These are phyloP conservation scores for Boletus eberwhitei DNA, from an alignment of 768 basidiomycete genomes.

Conservation along the genomic window DNA sequence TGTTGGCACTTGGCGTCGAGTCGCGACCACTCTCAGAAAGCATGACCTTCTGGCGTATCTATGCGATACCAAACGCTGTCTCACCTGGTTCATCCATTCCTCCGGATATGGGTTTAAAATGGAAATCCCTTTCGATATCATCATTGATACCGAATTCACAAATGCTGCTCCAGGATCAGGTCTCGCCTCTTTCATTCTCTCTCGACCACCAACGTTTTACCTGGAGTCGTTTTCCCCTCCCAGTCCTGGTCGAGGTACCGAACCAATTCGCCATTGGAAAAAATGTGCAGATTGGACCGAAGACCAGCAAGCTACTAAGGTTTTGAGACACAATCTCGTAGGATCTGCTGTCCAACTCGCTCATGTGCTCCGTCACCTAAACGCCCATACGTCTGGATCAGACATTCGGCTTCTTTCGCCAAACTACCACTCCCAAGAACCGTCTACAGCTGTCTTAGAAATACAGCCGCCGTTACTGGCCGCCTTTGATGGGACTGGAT, in stretches of 20 bases:
- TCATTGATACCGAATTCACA: conserved; percentile 55
- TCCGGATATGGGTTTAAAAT: conserved; percentile 78
- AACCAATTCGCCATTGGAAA: conserved; percentile 50
- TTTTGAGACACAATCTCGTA: conserved; percentile 61
- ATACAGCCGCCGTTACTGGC: conserved; percentile 40
- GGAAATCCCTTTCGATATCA: conserved; percentile 69
- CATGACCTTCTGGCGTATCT: conserved; percentile 76
- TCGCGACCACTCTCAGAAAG: conserved; percentile 50
- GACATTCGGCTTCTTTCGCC: conserved; percentile 39
- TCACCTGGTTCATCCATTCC: conserved; percentile 79
- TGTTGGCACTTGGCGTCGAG: conserved; percentile 77
- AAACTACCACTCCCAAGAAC: conserved; percentile 31
- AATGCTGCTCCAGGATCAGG: conserved; percentile 53
- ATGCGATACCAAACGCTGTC: conserved; percentile 59
- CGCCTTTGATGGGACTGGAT: conserved; percentile 26
- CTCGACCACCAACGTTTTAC: conserved; percentile 67
- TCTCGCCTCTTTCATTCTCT: conserved; percentile 60
- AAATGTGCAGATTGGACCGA: conserved; percentile 76
- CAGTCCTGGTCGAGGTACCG: conserved; percentile 26
- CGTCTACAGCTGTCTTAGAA: conserved; percentile 34
- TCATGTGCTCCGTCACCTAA: conserved; percentile 51
- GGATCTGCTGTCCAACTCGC: conserved; percentile 61
- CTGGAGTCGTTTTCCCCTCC: conserved; percentile 45
- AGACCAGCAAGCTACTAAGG: conserved; percentile 59
- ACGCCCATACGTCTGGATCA: conserved; percentile 28